These are phyloP conservation scores for Teunomyces barrocoloradensis DNA, from an alignment of 805 yeast genomes.

Conservation along the genomic window DNA sequence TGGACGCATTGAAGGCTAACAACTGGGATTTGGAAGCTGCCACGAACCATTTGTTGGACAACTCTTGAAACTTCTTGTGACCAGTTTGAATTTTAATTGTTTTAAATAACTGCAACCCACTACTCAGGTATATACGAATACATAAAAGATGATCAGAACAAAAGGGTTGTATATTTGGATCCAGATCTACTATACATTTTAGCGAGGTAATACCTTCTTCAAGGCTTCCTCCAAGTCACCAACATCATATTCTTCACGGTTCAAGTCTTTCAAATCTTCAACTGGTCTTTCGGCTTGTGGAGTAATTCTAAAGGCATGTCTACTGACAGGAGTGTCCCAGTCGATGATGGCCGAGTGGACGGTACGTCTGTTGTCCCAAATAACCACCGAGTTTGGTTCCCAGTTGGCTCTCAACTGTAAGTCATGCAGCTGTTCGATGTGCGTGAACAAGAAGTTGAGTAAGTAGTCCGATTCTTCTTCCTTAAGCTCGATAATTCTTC, in stretches of 20 bases:
- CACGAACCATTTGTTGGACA: constrained; percentile 78
- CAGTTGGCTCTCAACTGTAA: constrained; percentile 36
- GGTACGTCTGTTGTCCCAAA: constrained; percentile 35
- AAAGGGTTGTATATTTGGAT: neutral
- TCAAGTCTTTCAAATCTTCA: constrained; percentile 36
- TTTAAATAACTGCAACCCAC: neutral
- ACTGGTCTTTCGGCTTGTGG: constrained; percentile 40
- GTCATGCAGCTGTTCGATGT: constrained; percentile 32
- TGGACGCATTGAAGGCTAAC: constrained; percentile 64
- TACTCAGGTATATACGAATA: neutral
- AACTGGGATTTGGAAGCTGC: constrained; percentile 82
- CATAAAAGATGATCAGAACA: neutral
- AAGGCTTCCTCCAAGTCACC: constrained; percentile 34
- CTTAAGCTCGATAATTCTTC: constrained; percentile 34
- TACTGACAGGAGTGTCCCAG: constrained; percentile 33
- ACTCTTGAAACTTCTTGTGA: constrained; percentile 39
- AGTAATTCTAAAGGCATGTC: constrained; percentile 37
- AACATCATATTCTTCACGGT: constrained; percentile 32
- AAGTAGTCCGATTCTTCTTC: constrained; percentile 32
- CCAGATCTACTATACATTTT: neutral
- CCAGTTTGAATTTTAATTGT: neutral
- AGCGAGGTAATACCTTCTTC: constrained; percentile 7
- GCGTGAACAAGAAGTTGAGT: constrained; percentile 29
- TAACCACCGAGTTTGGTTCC: constrained; percentile 36
- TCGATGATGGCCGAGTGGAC: constrained; percentile 37